Percentiles rank a stretch among this genome's conserved stretches.
phyloP scores from a whole-genome alignment of 306 rosid species.

The Carpinus viminea region DNA sequence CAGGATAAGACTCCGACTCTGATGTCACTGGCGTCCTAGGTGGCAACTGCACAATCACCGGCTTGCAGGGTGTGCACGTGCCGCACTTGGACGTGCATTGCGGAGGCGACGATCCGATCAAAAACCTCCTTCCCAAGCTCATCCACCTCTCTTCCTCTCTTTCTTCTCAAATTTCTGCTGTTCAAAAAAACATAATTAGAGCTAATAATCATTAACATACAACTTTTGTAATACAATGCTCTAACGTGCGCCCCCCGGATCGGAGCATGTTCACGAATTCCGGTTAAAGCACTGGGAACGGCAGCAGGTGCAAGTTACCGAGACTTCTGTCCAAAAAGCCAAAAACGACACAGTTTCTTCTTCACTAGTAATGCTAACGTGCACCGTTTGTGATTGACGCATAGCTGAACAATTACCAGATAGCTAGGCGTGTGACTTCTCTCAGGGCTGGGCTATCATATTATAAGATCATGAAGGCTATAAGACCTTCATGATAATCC shows the following conservation, averaged over 20 bases:
- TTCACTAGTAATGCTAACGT: constrained; percentile 26
- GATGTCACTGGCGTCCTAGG: constrained; percentile 86
- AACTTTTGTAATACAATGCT: not conserved
- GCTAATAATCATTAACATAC: not conserved
- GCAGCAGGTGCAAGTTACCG: constrained; percentile 41
- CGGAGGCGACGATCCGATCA: constrained; percentile 81
- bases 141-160: constrained; percentile 16
- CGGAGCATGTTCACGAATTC: constrained; percentile 21
- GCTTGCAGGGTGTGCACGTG: constrained; percentile 72
- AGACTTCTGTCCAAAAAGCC: constrained; percentile 3
- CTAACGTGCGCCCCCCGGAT: not conserved
- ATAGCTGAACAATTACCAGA: too few species aligned
- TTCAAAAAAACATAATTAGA: not conserved
- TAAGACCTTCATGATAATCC: too few species aligned
- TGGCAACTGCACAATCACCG: constrained; percentile 85
- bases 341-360: constrained; percentile 26
- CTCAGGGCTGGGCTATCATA: too few species aligned
- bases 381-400: constrained; percentile 8
- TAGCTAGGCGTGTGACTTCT: too few species aligned
- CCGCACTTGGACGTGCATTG: constrained; percentile 79
- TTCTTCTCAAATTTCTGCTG: constrained; percentile 22
- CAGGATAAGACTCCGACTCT: constrained; percentile 68
- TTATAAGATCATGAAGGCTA: too few species aligned
- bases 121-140: constrained; percentile 47
- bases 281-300: constrained; percentile 25